phyloP scores from a whole-genome alignment of 2,329 filamentous ascomycete species.

The Pezicula rhizophila region DNA sequence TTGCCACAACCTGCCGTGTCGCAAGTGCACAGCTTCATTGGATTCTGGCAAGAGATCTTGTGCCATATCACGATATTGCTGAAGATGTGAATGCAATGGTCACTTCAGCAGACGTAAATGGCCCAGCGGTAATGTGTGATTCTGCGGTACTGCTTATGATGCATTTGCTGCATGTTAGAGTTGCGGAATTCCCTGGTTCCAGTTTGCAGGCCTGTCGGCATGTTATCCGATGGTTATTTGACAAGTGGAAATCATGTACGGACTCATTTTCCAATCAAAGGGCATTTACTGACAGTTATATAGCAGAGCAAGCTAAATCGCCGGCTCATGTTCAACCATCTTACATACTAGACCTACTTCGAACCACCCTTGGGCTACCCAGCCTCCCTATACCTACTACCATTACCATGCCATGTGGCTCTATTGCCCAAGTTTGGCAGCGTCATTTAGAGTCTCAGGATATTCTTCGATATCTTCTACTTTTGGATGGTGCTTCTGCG shows the following conservation, averaged over 20 bases:
- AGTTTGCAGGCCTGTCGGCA: slow-evolving; percentile 63
- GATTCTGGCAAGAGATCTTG: slow-evolving; percentile 59
- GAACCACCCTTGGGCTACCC: slow-evolving; percentile 55
- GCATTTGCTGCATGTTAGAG: slow-evolving; percentile 59
- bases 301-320: slow-evolving; percentile 50
- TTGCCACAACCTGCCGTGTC: slow-evolving; percentile 65
- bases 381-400: slow-evolving; percentile 8
- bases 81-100: slow-evolving; percentile 69
- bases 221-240: slow-evolving; percentile 75
- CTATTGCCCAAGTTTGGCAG: slow-evolving; percentile 26
- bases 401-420: slow-evolving; percentile 16
- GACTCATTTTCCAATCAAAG: slow-evolving; percentile 4
- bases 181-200: slow-evolving; percentile 61
- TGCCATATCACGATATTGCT: slow-evolving; percentile 61
- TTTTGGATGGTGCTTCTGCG: slow-evolving; percentile 33
- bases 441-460: slow-evolving; percentile 30
- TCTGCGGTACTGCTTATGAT: slow-evolving; percentile 70
- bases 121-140: slow-evolving; percentile 74
- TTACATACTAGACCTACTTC: slow-evolving; percentile 64
- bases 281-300: slow-evolving; percentile 51
- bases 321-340: slow-evolving; percentile 57
- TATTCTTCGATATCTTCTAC: slow-evolving; percentile 49
- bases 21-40: slow-evolving; percentile 64
- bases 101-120: slow-evolving; percentile 72
- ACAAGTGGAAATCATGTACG: slow-evolving; percentile 76